Evolutionary conservation across 805 yeast species (phyloP).

Genomic region (Saccharomycopsis sp.): DNA sequence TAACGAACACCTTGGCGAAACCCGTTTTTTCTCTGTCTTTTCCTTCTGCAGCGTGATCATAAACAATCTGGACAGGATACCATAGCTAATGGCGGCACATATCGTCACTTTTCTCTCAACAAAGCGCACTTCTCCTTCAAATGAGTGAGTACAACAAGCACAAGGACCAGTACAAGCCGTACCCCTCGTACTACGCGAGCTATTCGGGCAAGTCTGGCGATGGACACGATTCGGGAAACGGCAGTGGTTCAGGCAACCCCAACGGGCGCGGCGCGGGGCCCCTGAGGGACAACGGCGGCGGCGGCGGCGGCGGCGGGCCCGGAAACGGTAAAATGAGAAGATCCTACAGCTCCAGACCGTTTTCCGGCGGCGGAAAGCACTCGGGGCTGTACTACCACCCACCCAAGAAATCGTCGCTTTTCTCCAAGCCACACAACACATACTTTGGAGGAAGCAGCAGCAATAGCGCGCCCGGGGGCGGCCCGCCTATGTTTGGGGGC

Average conservation of each 20-base stretch:
- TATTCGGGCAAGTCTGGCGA: constrained; percentile 1
- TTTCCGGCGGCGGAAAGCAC: not conserved
- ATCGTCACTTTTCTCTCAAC: not conserved
- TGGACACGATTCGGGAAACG: not conserved
- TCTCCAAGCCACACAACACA: constrained; percentile 9
- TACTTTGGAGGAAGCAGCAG: constrained; percentile 11
- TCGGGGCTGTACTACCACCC: constrained; percentile 6
- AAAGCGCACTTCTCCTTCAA: not conserved
- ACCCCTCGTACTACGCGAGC: constrained; percentile 12
- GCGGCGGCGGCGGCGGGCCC: not conserved
- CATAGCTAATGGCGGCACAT: too few relatives aligned
- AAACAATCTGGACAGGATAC: too few relatives aligned
- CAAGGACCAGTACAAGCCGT: constrained; percentile 18
- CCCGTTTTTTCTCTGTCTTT: too few relatives aligned
- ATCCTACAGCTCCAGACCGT: constrained; percentile 3
- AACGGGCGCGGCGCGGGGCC: not conserved
- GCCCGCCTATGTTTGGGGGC: not conserved
- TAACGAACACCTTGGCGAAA: too few relatives aligned
- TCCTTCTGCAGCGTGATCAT: too few relatives aligned
- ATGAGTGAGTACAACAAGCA: constrained; percentile 9
- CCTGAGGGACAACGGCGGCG: not conserved
- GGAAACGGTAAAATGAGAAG: not conserved
- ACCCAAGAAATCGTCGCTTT: constrained; percentile 8
- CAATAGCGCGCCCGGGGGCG: constrained; percentile 1
- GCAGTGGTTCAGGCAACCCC: not conserved